phyloP scores from a whole-genome alignment of 2,329 filamentous ascomycete genomes.

The Diaporthe vexans region DNA sequence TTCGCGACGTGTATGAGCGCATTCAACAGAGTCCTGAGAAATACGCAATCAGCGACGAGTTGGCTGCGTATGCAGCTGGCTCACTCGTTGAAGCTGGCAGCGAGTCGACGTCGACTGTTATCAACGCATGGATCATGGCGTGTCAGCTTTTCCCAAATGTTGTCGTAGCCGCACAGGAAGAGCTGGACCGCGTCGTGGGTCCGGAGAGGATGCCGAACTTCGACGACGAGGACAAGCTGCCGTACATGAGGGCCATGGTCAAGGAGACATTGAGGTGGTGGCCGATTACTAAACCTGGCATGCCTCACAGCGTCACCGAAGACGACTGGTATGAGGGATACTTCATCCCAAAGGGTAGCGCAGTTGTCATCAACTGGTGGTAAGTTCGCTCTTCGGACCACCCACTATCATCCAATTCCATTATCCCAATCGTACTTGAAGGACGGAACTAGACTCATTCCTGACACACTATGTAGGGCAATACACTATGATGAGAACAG shows the following conservation, averaged over 20 bases:
- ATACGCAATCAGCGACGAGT: slow-evolving; percentile 44
- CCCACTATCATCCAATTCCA: no score
- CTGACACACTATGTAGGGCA: slow-evolving; percentile 33
- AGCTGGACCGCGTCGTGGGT: slow-evolving; percentile 54
- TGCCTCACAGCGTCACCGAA: slow-evolving; percentile 53
- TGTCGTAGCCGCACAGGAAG: slow-evolving; percentile 51
- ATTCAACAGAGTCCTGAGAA: slow-evolving; percentile 43
- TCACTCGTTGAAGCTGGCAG: slow-evolving; percentile 50
- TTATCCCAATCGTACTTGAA: no score
- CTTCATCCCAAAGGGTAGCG: slow-evolving; percentile 53
- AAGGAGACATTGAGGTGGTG: slow-evolving; percentile 59
- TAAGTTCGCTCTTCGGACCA: background rate
- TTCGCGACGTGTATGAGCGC: slow-evolving; percentile 47
- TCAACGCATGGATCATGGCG: slow-evolving; percentile 54
- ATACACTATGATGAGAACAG: slow-evolving; percentile 49
- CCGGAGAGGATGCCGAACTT: slow-evolving; percentile 51
- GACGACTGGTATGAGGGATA: slow-evolving; percentile 55
- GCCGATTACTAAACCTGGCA: slow-evolving; percentile 49
- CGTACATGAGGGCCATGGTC: slow-evolving; percentile 55
- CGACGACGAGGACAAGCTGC: slow-evolving; percentile 52
- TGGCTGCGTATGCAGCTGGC: slow-evolving; percentile 47
- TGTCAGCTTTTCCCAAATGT: slow-evolving; percentile 54
- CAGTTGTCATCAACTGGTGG: slow-evolving; percentile 51
- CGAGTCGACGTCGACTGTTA: slow-evolving; percentile 52
- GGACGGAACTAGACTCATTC: no score